Conservation (phyloP, 805 yeast species). For the Kodamaea leandrae region DNA sequence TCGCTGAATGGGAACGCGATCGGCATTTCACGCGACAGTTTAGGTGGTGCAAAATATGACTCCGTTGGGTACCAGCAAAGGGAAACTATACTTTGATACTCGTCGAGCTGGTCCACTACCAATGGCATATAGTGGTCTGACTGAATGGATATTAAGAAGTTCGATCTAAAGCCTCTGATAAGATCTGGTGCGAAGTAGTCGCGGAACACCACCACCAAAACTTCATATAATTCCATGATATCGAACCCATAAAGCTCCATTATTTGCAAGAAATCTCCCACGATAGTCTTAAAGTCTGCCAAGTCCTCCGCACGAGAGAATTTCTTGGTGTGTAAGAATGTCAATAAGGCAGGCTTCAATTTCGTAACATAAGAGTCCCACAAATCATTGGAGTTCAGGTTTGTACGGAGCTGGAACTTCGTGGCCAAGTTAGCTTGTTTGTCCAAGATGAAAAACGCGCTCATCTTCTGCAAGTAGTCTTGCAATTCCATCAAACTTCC, state of each 20-base stretch:
- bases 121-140: constrained; percentile 91
- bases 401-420: constrained; percentile 58
- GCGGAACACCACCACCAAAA: constrained; percentile 57
- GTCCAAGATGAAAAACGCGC: constrained; percentile 79
- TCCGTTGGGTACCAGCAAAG: constrained; percentile 68
- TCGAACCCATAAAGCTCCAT: constrained; percentile 70
- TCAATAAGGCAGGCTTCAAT: constrained; percentile 55
- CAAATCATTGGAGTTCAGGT: constrained; percentile 62
- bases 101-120: constrained; percentile 55
- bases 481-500: constrained; percentile 40
- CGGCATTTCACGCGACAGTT: constrained; percentile 51
- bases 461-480: constrained; percentile 56
- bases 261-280: constrained; percentile 72
- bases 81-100: constrained; percentile 61
- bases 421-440: constrained; percentile 63
- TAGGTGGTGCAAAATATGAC: constrained; percentile 42
- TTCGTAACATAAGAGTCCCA: constrained; percentile 70
- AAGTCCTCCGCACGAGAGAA: constrained; percentile 38
- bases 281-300: constrained; percentile 52
- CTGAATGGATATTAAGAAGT: constrained; percentile 60
- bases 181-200: constrained; percentile 56
- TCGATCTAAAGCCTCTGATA: constrained; percentile 52
- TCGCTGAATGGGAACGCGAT: constrained; percentile 77
- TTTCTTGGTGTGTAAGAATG: constrained; percentile 42
- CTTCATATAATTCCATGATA: constrained; percentile 56